Percentiles rank a stretch among this genome's conserved stretches.
These are phyloP conservation scores for Rhynchospora pubera DNA, from an alignment of 176 grass and related monocot species.

Conservation along the genomic window DNA sequence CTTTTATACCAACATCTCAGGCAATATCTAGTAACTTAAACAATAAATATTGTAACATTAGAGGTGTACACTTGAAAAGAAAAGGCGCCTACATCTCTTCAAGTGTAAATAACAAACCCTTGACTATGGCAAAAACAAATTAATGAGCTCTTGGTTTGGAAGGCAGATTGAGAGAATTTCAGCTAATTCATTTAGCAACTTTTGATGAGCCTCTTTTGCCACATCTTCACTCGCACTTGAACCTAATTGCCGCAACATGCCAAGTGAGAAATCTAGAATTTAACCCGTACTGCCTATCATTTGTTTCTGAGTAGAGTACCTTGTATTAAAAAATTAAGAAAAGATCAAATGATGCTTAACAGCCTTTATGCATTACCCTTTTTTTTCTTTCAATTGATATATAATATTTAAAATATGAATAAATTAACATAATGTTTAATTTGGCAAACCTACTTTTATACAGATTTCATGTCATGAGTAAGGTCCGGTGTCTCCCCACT, in stretches of 20 bases:
- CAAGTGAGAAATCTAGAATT: conserved; percentile 68
- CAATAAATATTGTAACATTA: too few species aligned
- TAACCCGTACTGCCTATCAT: conserved; percentile 57
- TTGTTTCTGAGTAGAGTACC: conserved; percentile 53
- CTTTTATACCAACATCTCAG: too few species aligned
- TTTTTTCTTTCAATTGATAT: background rate
- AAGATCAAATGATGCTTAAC: background rate
- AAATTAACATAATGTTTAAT: background rate
- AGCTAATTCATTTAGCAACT: conserved; percentile 55
- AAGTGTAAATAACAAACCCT: conserved; percentile 73
- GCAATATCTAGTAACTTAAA: too few species aligned
- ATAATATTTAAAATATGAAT: background rate
- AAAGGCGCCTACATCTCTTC: conserved; percentile 79
- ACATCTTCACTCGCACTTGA: conserved; percentile 63
- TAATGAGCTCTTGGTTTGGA: conserved; percentile 44
- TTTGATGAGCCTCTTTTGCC: conserved; percentile 59
- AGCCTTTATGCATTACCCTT: background rate
- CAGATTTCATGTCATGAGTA: conserved; percentile 88
- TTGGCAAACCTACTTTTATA: conserved; percentile 72
- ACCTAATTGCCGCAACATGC: conserved; percentile 54
- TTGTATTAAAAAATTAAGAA: conserved; percentile 23
- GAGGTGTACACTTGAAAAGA: background rate
- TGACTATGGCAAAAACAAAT: conserved; percentile 44
- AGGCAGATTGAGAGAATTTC: conserved; percentile 42
- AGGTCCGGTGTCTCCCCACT: conserved; percentile 46